Percentiles rank a stretch among this genome's conserved stretches.
These are phyloP conservation scores for Cyclotella distinguenda DNA, from an alignment of 108 stramenopile genomes.

Conservation along the genomic window DNA sequence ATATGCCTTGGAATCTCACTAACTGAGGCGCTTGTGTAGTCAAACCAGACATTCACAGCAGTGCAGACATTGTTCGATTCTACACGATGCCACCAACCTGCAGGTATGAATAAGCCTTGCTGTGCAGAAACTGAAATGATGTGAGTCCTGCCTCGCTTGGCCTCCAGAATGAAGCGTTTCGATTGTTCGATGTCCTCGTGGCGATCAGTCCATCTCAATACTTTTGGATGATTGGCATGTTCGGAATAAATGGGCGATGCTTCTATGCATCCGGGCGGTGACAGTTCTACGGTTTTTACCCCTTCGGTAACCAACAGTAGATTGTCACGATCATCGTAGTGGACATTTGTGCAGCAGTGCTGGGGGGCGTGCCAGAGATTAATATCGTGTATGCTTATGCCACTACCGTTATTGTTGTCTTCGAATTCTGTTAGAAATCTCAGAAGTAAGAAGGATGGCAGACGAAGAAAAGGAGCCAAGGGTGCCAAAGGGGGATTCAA, in stretches of 20 bases:
- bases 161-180: slow-evolving; percentile 1
- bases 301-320: slow-evolving; percentile 36
- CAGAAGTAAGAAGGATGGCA: slow-evolving; percentile 35
- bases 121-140: slow-evolving; percentile 36
- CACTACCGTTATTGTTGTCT: neutral
- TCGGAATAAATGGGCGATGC: slow-evolving; percentile 39
- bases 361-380: slow-evolving; percentile 51
- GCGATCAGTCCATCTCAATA: slow-evolving; percentile 2
- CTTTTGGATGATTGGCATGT: slow-evolving; percentile 47
- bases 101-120: slow-evolving; percentile 41
- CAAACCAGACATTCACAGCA: slow-evolving; percentile 50
- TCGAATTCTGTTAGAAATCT: slow-evolving; percentile 10
- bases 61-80: slow-evolving; percentile 29
- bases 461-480: slow-evolving; percentile 16
- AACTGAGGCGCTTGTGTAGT: slow-evolving; percentile 16
- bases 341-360: slow-evolving; percentile 42
- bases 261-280: slow-evolving; percentile 38
- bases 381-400: slow-evolving; percentile 22
- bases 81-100: slow-evolving; percentile 54
- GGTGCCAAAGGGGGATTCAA: slow-evolving; percentile 4
- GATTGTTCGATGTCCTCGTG: neutral
- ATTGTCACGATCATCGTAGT: slow-evolving; percentile 47
- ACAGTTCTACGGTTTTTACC: slow-evolving; percentile 43
- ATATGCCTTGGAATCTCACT: slow-evolving; percentile 29
- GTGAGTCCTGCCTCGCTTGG: slow-evolving; percentile 15